phyloP scores from a whole-genome alignment of 495 filamentous ascomycete genomes.

The Xylaria palmicola region DNA sequence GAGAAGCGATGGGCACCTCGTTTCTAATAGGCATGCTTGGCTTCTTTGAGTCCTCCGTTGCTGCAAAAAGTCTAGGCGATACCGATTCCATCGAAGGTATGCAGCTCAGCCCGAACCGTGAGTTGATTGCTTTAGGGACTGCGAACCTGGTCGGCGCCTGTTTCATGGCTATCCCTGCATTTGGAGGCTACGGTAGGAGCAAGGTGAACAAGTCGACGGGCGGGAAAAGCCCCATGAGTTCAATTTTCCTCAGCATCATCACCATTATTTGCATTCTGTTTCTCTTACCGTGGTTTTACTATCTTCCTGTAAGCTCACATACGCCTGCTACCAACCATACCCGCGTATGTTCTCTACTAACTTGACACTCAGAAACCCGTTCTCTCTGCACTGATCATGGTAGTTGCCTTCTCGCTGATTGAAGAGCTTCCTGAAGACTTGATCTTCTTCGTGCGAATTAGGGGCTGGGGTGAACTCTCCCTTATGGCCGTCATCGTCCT shows the following conservation, averaged over 20 bases:
- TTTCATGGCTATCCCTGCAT: slow-evolving; percentile 88
- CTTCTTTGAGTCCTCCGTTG: slow-evolving; percentile 98
- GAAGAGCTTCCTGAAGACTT: slow-evolving; percentile 95
- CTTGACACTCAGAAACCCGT: slow-evolving; percentile 74
- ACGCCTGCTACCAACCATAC: background rate
- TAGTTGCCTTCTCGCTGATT: slow-evolving; percentile 90
- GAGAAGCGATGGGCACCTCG: slow-evolving; percentile 85
- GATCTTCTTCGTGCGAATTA: slow-evolving; percentile 81
- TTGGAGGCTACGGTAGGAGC: slow-evolving; percentile 93
- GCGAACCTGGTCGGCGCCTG: slow-evolving; percentile 89
- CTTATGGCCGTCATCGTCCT: slow-evolving; percentile 89
- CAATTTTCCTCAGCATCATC: slow-evolving; percentile 76
- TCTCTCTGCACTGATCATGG: slow-evolving; percentile 89
- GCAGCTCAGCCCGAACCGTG: slow-evolving; percentile 83
- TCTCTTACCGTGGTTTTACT: slow-evolving; percentile 89
- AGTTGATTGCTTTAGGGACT: slow-evolving; percentile 87
- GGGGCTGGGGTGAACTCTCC: slow-evolving; percentile 77
- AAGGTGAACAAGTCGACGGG: slow-evolving; percentile 93
- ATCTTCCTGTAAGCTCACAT: slow-evolving; percentile 70
- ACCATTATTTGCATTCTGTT: slow-evolving; percentile 77
- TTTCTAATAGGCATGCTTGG: slow-evolving; percentile 93
- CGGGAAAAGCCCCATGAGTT: slow-evolving; percentile 89
- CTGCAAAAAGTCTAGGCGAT: slow-evolving; percentile 81
- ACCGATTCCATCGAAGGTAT: slow-evolving; percentile 69
- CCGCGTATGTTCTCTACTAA: slow-evolving; percentile 19